phyloP scores from a whole-genome alignment of 768 basidiomycete species.

The Austroboletus eburneus region DNA sequence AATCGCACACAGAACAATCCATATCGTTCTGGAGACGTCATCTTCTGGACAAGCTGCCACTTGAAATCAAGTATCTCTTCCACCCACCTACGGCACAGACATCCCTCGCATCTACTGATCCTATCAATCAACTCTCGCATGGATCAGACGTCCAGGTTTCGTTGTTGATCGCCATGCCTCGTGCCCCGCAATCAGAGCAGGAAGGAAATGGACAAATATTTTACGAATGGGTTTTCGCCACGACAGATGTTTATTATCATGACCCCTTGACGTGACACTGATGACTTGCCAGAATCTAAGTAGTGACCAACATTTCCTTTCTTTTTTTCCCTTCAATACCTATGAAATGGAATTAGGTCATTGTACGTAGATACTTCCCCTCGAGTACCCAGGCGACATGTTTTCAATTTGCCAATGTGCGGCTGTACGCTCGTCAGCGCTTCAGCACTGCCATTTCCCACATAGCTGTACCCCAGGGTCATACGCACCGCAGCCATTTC shows the following conservation, averaged over 20 bases:
- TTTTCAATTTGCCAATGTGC: too few relatives aligned
- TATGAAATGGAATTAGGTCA: too few relatives aligned
- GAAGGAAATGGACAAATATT: not conserved
- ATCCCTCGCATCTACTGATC: not conserved
- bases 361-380: not conserved
- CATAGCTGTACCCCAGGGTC: too few relatives aligned
- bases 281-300: too few relatives aligned
- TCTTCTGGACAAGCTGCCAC: conserved; percentile 16
- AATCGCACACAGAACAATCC: conserved; percentile 5
- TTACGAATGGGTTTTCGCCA: conserved; percentile 28
- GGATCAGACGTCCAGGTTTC: conserved; percentile 25
- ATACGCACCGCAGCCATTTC: too few relatives aligned
- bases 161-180: conserved; percentile 29
- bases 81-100: conserved; percentile 10
- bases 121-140: conserved; percentile 7
- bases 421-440: too few relatives aligned
- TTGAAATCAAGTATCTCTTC: conserved; percentile 29
- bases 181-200: conserved; percentile 1
- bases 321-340: not conserved
- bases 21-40: conserved; percentile 21
- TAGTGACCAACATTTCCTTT: conserved; percentile 1
- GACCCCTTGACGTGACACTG: too few relatives aligned
- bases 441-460: not conserved
- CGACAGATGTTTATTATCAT: conserved; percentile 16
- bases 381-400: too few relatives aligned